Evolutionary conservation across 129 eudicot genomes (phyloP), one percentile per base, ranked within the genome.

Genomic region (Smallanthus sonchifolius): DNA sequence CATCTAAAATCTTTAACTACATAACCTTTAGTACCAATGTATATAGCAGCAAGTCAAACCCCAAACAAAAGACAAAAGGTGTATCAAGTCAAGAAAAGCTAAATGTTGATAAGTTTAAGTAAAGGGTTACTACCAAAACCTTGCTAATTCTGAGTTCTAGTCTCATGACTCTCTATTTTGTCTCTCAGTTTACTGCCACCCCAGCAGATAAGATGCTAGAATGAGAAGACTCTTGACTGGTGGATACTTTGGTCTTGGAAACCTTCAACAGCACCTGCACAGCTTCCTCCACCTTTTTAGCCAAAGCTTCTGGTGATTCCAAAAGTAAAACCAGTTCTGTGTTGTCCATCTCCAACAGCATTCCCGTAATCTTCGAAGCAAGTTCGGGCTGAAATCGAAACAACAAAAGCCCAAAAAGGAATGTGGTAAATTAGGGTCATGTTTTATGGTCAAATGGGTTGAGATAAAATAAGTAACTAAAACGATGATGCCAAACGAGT

Each of bases 311-410:
- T 7, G 90, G 90, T 73, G 98, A 89, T 79, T 92, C 92, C 76
- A 89, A 72, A 10, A 92, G 70, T 59, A 87, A 65, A 37, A 92
- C 81, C 62, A 92, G 72, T 62, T 92, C 96, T 3, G 89, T 65
- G 72, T 87, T 89, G 85, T 92, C 96, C 98, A 92, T 92, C 82
- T 92, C 98, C 83, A 92, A 48, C 35, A 92, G 75, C 98, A 92
- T 92, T 54, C 98, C 98, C 1, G 98, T 92, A 24, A 92, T 86
- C 88, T 92, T 92, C 69, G 85, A 89, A 51, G 86, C 96, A 38
- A 84, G 85, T 56, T 92, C 95, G 40, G 96, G 96, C 98, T 92
- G 87, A 84, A 78, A 77, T 16, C 6, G 24, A 7, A 64, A 39
- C 11, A 73, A 32, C 48, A 34, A 43, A n/a, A 20, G 32, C 42